Conservation (phyloP, 257 asterid species). For the Solanum phureja region DNA sequence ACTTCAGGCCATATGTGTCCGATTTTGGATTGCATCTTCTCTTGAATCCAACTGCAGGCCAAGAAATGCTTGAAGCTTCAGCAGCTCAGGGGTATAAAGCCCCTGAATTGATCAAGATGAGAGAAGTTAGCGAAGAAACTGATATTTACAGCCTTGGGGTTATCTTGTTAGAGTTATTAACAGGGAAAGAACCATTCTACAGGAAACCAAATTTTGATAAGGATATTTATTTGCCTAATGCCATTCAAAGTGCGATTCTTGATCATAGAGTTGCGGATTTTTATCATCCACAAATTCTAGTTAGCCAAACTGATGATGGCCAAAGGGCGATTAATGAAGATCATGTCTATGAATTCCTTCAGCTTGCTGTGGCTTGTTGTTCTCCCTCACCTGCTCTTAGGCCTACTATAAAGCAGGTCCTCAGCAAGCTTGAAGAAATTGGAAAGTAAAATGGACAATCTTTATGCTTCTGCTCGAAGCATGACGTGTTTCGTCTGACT, state of each 20-base stretch:
- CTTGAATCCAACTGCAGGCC: constrained; percentile 51
- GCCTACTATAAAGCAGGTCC: constrained; percentile 52
- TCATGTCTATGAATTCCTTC: constrained; percentile 38
- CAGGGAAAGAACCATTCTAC: constrained; percentile 54
- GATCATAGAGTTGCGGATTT: constrained; percentile 48
- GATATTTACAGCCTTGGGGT: constrained; percentile 77
- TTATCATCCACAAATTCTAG: constrained; percentile 52
- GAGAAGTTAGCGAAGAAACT: constrained; percentile 48
- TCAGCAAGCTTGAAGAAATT: constrained; percentile 66
- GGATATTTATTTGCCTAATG: constrained; percentile 52
- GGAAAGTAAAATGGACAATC: constrained; percentile 11
- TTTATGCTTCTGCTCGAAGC: background rate
- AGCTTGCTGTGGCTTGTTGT: constrained; percentile 83
- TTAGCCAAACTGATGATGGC: constrained; percentile 30
- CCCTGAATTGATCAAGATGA: constrained; percentile 77
- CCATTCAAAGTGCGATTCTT: constrained; percentile 54
- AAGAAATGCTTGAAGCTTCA: constrained; percentile 62
- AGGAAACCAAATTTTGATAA: constrained; percentile 36
- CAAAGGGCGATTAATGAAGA: constrained; percentile 30
- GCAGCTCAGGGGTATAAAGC: constrained; percentile 71
- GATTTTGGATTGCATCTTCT: constrained; percentile 72
- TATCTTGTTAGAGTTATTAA: constrained; percentile 60
- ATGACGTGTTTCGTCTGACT: background rate
- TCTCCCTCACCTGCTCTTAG: constrained; percentile 61
- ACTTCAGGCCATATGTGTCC: constrained; percentile 52